Conservation (phyloP, 495 filamentous ascomycete genomes). For the Aspergillus taichungensis region DNA sequence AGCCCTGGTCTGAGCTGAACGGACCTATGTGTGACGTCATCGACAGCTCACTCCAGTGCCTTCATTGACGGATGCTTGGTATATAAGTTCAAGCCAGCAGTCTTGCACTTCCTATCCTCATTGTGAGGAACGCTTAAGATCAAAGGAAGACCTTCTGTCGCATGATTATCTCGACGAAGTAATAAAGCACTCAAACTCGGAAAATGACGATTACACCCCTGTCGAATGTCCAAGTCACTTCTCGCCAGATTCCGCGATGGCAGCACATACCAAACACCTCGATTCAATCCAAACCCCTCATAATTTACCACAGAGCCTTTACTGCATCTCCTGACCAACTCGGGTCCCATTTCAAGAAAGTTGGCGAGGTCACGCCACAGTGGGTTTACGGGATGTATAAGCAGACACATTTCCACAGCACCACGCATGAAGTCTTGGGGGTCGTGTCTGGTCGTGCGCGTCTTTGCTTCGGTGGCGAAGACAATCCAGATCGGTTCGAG, state of each 20-base stretch:
- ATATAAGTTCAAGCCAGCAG: too few relatives aligned
- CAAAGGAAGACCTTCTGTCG: too few relatives aligned
- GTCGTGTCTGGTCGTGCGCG: conserved; percentile 48
- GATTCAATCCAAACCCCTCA: conserved; percentile 51
- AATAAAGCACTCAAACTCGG: too few relatives aligned
- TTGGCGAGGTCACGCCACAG: conserved; percentile 50
- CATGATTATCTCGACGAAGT: too few relatives aligned
- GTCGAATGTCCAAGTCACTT: conserved; percentile 42
- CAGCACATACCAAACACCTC: conserved; percentile 55
- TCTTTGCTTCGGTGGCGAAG: conserved; percentile 59
- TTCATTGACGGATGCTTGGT: too few relatives aligned
- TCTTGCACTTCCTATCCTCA: too few relatives aligned
- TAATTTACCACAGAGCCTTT: conserved; percentile 53
- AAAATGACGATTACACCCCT: conserved; percentile 34
- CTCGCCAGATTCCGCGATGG: conserved; percentile 51
- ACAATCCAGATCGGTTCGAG: conserved; percentile 50
- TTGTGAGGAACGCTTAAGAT: too few relatives aligned
- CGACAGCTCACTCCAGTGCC: too few relatives aligned
- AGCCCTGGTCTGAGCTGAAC: too few relatives aligned
- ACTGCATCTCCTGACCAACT: conserved; percentile 38
- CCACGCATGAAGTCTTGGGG: conserved; percentile 57
- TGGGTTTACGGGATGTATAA: conserved; percentile 63
- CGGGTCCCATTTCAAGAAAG: conserved; percentile 39
- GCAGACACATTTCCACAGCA: conserved; percentile 57
- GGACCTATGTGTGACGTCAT: too few relatives aligned